Conservation (phyloP, 768 basidiomycete genomes). For the Mycena albidolilacea region DNA sequence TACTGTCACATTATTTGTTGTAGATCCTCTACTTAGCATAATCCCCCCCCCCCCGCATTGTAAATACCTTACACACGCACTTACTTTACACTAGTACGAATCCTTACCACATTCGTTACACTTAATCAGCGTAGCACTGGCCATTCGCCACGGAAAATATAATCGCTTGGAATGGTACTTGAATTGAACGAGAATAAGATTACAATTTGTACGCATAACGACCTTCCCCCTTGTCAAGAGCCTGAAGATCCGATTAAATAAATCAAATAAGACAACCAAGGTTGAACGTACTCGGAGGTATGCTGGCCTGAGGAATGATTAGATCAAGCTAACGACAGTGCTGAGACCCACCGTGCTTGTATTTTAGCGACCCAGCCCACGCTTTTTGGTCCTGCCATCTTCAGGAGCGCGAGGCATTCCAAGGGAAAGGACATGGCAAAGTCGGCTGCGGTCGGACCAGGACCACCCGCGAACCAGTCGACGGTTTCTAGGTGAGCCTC, state of each 20-base stretch:
- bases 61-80: constrained; percentile 36
- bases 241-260: not conserved
- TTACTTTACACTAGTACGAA: constrained; percentile 33
- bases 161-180: constrained; percentile 16
- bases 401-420: constrained; percentile 45
- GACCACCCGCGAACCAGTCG: constrained; percentile 55
- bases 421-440: constrained; percentile 61
- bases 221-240: constrained; percentile 22
- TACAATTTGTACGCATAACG: constrained; percentile 32
- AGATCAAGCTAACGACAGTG: not conserved
- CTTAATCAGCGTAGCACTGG: constrained; percentile 24
- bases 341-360: constrained; percentile 49
- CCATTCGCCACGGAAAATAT: constrained; percentile 18
- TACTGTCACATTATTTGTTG: constrained; percentile 39
- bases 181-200: not conserved
- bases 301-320: constrained; percentile 12
- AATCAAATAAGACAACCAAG: not conserved
- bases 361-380: constrained; percentile 55
- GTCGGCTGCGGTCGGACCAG: constrained; percentile 59
- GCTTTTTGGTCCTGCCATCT: constrained; percentile 50
- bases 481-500: constrained; percentile 51
- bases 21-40: constrained; percentile 32
- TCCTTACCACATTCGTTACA: constrained; percentile 21
- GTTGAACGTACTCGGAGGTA: constrained; percentile 14
- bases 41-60: constrained; percentile 20